Conservation (phyloP, 129 eudicot genomes). For the Erigeron canadensis region DNA sequence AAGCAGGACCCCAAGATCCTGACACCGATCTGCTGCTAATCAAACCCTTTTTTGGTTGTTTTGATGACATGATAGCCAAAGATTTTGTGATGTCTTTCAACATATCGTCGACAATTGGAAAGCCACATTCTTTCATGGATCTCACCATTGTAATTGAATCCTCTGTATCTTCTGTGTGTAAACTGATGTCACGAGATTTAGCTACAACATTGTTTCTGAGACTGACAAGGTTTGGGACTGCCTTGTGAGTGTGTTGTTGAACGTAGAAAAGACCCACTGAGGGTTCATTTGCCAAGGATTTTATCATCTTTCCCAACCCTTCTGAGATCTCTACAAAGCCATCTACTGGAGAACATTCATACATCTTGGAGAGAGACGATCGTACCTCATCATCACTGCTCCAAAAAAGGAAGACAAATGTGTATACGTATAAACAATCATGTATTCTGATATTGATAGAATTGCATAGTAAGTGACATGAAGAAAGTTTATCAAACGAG, state of each 20-base stretch:
- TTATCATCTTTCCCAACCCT: conserved; percentile 75
- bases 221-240: conserved; percentile 70
- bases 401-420: neutral
- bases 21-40: conserved; percentile 40
- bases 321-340: conserved; percentile 86
- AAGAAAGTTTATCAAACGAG: neutral
- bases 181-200: conserved; percentile 60
- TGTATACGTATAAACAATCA: neutral
- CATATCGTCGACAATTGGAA: conserved; percentile 77
- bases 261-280: conserved; percentile 88
- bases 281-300: conserved; percentile 87
- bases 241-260: conserved; percentile 80
- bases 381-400: conserved; percentile 69
- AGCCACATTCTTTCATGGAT: conserved; percentile 84
- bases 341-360: conserved; percentile 73
- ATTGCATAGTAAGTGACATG: neutral
- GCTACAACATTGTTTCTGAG: conserved; percentile 47
- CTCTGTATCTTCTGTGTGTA: conserved; percentile 79
- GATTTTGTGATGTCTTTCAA: conserved; percentile 64
- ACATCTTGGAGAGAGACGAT: conserved; percentile 64
- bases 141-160: conserved; percentile 73
- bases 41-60: conserved; percentile 65
- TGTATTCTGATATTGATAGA: neutral
- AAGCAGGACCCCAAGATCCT: conserved; percentile 64
- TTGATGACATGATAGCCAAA: conserved; percentile 62